Conservation (phyloP, 805 yeast genomes). For the Kuraishia hungarica region DNA sequence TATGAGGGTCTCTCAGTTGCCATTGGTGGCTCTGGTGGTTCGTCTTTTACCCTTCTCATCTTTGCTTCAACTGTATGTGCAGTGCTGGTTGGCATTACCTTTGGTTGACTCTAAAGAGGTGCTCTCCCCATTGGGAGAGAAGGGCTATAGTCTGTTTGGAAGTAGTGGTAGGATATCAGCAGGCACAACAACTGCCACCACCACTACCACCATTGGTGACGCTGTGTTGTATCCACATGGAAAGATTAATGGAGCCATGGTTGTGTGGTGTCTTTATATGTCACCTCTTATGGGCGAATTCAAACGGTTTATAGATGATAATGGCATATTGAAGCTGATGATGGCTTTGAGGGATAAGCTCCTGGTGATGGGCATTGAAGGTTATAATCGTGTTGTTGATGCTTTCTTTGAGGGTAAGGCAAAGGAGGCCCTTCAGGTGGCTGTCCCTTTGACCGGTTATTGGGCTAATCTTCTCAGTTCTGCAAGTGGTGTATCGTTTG, state of each 20-base stretch:
- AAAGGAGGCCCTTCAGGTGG: neutral
- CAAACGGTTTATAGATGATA: constrained; percentile 5
- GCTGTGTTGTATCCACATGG: neutral
- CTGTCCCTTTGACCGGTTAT: neutral
- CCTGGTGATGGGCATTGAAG: neutral
- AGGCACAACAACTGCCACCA: neutral
- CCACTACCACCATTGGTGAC: neutral
- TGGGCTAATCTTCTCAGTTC: neutral
- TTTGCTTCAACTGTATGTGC: constrained; percentile 35
- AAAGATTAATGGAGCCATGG: constrained; percentile 27
- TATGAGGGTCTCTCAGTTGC: constrained; percentile 8
- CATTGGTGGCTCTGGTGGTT: constrained; percentile 28
- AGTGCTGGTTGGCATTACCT: constrained; percentile 55
- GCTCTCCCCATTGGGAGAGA: neutral
- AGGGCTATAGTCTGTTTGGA: neutral
- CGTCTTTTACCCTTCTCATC: constrained; percentile 47
- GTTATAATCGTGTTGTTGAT: neutral
- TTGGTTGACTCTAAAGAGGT: constrained; percentile 12
- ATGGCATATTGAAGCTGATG: constrained; percentile 6
- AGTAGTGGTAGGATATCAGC: too few species aligned
- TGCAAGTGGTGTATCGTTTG: too few species aligned
- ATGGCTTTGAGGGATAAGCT: constrained; percentile 2
- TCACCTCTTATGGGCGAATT: constrained; percentile 28
- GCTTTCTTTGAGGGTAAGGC: neutral
- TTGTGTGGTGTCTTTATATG: constrained; percentile 26